Conservation (phyloP, 2,329 filamentous ascomycete genomes). For the Microdochium paspali region DNA sequence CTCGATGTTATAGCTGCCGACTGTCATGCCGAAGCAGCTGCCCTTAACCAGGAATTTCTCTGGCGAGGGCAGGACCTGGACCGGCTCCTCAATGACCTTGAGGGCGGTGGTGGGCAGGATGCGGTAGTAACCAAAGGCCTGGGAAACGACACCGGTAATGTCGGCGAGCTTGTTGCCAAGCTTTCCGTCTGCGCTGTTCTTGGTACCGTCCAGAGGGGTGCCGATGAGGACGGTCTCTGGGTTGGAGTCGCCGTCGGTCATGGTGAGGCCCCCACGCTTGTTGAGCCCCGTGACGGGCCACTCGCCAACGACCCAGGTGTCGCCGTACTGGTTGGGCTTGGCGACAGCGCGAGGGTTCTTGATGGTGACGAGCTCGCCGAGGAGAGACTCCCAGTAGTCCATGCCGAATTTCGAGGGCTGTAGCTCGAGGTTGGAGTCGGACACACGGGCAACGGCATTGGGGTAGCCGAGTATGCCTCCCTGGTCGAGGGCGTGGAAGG, state of each 20-base stretch:
- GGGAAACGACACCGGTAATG: slow-evolving; percentile 58
- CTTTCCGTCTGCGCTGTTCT: slow-evolving; percentile 48
- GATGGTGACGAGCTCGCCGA: slow-evolving; percentile 58
- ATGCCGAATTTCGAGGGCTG: slow-evolving; percentile 54
- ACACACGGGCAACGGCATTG: slow-evolving; percentile 50
- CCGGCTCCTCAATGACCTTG: slow-evolving; percentile 31
- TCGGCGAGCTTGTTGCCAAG: slow-evolving; percentile 56
- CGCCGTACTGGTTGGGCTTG: slow-evolving; percentile 54
- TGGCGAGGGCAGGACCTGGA: slow-evolving; percentile 35
- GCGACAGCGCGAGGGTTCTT: slow-evolving; percentile 44
- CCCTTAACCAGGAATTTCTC: slow-evolving; percentile 44
- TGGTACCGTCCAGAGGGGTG: slow-evolving; percentile 52
- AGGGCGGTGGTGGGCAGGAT: slow-evolving; percentile 55
- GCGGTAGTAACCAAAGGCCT: slow-evolving; percentile 60
- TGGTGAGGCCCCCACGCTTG: slow-evolving; percentile 53
- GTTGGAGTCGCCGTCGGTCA: slow-evolving; percentile 54
- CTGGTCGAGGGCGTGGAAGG: slow-evolving; percentile 53
- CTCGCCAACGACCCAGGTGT: slow-evolving; percentile 59
- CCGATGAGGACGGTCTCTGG: slow-evolving; percentile 61
- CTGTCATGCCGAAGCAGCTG: slow-evolving; percentile 50
- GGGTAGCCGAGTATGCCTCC: slow-evolving; percentile 57
- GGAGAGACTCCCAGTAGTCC: slow-evolving; percentile 66
- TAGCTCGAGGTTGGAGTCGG: slow-evolving; percentile 48
- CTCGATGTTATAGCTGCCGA: slow-evolving; percentile 62
- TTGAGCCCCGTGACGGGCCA: slow-evolving; percentile 57